Evolutionary conservation across 176 grass and related monocot genomes (phyloP).

Genomic region (Pontederia paniculata): DNA sequence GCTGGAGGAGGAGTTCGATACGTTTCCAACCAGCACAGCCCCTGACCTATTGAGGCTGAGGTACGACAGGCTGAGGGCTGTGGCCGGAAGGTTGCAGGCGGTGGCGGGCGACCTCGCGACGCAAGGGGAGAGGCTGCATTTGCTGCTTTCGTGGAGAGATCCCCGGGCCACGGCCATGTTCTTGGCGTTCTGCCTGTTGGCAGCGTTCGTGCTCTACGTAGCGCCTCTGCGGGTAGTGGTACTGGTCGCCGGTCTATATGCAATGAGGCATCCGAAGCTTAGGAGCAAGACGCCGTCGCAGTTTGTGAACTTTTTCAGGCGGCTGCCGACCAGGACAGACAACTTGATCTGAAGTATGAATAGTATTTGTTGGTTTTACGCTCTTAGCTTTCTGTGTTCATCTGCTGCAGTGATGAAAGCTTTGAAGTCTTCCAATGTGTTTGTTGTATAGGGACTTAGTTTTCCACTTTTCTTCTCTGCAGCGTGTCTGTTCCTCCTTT

Average conservation of each 20-base stretch:
- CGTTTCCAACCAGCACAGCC: constrained; percentile 54
- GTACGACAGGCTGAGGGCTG: constrained; percentile 65
- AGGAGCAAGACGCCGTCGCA: constrained; percentile 55
- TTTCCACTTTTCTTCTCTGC: too few species aligned
- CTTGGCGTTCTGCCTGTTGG: constrained; percentile 53
- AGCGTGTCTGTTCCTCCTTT: too few species aligned
- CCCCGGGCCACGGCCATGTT: constrained; percentile 81
- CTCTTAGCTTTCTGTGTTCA: too few species aligned
- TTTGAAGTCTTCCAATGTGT: too few species aligned
- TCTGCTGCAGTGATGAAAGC: too few species aligned
- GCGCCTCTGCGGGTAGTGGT: constrained; percentile 48
- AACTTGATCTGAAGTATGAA: constrained; percentile 40
- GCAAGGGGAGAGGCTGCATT: constrained; percentile 77
- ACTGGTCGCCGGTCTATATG: constrained; percentile 46
- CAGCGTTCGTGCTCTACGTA: constrained; percentile 45
- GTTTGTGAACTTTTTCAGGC: constrained; percentile 69
- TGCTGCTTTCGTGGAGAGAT: constrained; percentile 85
- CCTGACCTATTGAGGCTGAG: constrained; percentile 47
- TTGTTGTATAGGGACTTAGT: too few species aligned
- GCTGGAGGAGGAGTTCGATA: constrained; percentile 94
- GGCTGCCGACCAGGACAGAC: constrained; percentile 79
- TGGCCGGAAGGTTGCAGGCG: constrained; percentile 80
- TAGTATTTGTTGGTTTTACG: not conserved
- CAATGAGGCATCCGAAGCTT: constrained; percentile 89
- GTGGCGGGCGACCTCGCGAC: constrained; percentile 78